Evolutionary conservation across 1,139 yeast species (phyloP).

Genomic region (Kodamaea sp.): DNA sequence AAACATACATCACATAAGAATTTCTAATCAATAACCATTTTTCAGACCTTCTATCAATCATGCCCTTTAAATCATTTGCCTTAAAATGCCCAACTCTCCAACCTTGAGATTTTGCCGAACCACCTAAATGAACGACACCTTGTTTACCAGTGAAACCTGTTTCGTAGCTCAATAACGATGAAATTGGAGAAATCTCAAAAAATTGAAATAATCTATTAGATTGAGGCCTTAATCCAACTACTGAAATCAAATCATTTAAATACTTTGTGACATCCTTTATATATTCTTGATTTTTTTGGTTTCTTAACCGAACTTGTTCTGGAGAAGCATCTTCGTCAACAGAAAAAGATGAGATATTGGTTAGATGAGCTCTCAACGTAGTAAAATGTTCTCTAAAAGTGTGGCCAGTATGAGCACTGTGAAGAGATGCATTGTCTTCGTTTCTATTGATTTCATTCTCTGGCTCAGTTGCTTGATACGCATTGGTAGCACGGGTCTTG

Average conservation of each 20-base stretch:
- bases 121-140: conserved; percentile 75
- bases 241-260: conserved; percentile 54
- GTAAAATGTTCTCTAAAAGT: conserved; percentile 26
- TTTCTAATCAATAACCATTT: conserved; percentile 90
- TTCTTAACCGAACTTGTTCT: conserved; percentile 25
- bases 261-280: conserved; percentile 54
- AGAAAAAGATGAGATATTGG: conserved; percentile 25
- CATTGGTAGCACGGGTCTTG: not conserved
- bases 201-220: conserved; percentile 80
- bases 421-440: conserved; percentile 17
- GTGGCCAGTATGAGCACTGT: conserved; percentile 17
- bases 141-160: conserved; percentile 83
- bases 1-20: conserved; percentile 80
- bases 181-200: conserved; percentile 85
- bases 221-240: conserved; percentile 70
- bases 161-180: conserved; percentile 80
- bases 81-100: conserved; percentile 94
- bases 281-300: conserved; percentile 35
- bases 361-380: conserved; percentile 30
- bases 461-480: not conserved
- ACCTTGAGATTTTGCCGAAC: conserved; percentile 84
- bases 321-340: conserved; percentile 28
- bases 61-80: conserved; percentile 72
- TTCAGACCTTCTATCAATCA: conserved; percentile 84
- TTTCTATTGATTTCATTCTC: conserved; percentile 8